Base-by-base conservation (phyloP, 1,139 yeast species). In the Sugiyamaella xylanicola region DNA sequence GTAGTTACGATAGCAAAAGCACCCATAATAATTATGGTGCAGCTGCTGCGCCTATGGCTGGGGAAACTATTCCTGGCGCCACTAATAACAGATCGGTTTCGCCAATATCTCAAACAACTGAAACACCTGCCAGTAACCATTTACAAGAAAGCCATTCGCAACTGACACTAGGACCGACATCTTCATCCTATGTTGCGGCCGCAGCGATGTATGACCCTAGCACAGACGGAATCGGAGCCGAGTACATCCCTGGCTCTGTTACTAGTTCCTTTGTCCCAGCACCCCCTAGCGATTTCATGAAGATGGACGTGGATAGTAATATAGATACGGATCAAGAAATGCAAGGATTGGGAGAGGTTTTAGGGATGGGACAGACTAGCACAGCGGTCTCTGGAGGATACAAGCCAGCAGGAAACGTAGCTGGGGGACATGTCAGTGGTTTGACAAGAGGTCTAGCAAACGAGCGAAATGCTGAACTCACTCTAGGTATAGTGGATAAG, bases 211-310 rank as follows among this genome's bases (percentile, higher is more conserved):
- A 22, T 22, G 51, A 48, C 17, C 51, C 51, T 3, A 39, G 51
- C 9, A 48, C 35, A 8, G 53, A 48, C 22, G 59, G 54, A 11
- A 54, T 56, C 32, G 59, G 59, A 13, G 59, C 59, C 5, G 59
- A 56, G 35, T 55, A 54, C 22, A 42, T 56, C 13, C 59, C 59
- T 3, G 54, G 54, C 16, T 42, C 53, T 11, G 48, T 51, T 2
- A 43, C 44, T 1, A 46, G 48, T 9, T 9, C 41, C 22, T 45
- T 45, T 20, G 41, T n/a, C 16, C n/a, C 45, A 3, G 41, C 41
- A 35, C 39, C 43, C 3, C 25, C 53, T 2, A 37, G 17, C 15
- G 29, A 48, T 22, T 22, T 21, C 17, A 22, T 42, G 46, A 42
- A 42, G 25, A 13, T 40, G 44, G 53, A 37, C 20, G 19, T 25